Conservation (phyloP, 129 eudicot species). For the Logfia minima region DNA sequence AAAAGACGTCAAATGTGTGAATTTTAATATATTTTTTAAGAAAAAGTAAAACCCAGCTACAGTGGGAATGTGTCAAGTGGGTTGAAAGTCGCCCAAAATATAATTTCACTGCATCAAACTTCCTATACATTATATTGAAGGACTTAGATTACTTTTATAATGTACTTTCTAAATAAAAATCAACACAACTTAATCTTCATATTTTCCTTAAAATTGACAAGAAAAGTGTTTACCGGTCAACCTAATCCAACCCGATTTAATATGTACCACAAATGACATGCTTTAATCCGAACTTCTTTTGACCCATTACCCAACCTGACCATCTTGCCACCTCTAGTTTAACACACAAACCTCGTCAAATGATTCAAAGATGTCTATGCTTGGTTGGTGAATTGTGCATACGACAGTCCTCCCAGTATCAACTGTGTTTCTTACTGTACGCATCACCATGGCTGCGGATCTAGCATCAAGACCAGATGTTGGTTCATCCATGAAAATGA, state of each 20-base stretch:
- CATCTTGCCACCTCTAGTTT: not conserved
- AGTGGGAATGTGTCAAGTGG: conserved; percentile 39
- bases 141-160: too few species aligned
- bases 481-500: conserved; percentile 85
- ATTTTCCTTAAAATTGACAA: too few species aligned
- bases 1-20: too few species aligned
- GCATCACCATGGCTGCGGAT: conserved; percentile 83
- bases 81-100: too few species aligned
- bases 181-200: not conserved
- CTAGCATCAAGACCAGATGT: conserved; percentile 86
- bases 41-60: too few species aligned
- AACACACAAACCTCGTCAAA: conserved; percentile 23
- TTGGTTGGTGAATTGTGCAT: conserved; percentile 33
- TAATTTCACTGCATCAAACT: not conserved
- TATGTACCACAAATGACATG: too few species aligned
- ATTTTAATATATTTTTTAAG: too few species aligned
- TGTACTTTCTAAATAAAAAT: not conserved
- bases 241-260: not conserved
- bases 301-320: not conserved
- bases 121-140: too few species aligned
- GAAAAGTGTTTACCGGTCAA: not conserved
- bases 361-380: conserved; percentile 32
- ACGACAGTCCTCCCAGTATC: conserved; percentile 30
- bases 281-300: not conserved
- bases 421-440: conserved; percentile 35